Conservation (phyloP, 495 filamentous ascomycete genomes). For the Talaromyces proteolyticus region DNA sequence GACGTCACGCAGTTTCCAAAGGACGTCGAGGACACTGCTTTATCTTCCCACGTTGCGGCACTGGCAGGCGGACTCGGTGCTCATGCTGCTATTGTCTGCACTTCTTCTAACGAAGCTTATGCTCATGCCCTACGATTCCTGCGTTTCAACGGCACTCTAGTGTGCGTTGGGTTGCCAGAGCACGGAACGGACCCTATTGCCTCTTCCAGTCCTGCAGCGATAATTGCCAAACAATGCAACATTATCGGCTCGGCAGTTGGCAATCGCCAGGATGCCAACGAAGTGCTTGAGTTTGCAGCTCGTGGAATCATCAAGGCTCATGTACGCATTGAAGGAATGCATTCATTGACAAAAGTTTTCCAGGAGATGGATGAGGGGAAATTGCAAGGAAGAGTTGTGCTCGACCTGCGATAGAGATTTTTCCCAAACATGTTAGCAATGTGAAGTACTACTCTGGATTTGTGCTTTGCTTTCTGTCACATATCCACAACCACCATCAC, state of each 20-base stretch:
- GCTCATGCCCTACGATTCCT: conserved; percentile 43
- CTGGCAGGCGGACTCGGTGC: conserved; percentile 45
- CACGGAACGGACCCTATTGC: conserved; percentile 51
- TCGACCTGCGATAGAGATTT: conserved; percentile 44
- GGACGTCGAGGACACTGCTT: conserved; percentile 26
- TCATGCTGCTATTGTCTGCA: conserved; percentile 48
- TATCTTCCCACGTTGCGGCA: conserved; percentile 47
- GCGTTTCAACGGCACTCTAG: conserved; percentile 45
- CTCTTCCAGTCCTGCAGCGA: conserved; percentile 40
- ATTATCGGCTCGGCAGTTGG: conserved; percentile 62
- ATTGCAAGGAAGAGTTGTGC: conserved; percentile 51
- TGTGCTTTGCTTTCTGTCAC: too few species aligned
- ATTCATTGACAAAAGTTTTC: conserved; percentile 28
- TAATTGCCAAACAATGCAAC: conserved; percentile 46
- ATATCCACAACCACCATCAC: too few species aligned
- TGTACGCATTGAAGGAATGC: conserved; percentile 53
- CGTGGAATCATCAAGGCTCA: conserved; percentile 56
- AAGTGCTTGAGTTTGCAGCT: conserved; percentile 58
- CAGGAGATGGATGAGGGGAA: conserved; percentile 20
- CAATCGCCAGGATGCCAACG: conserved; percentile 57
- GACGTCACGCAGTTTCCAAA: conserved; percentile 47
- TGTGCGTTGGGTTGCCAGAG: conserved; percentile 57
- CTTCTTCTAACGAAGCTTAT: conserved; percentile 50
- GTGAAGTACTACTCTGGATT: too few species aligned
- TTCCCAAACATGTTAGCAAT: too few species aligned